Evolutionary conservation across 2,329 filamentous ascomycete genomes (phyloP).

Genomic region (Rutstroemia sydowiana): DNA sequence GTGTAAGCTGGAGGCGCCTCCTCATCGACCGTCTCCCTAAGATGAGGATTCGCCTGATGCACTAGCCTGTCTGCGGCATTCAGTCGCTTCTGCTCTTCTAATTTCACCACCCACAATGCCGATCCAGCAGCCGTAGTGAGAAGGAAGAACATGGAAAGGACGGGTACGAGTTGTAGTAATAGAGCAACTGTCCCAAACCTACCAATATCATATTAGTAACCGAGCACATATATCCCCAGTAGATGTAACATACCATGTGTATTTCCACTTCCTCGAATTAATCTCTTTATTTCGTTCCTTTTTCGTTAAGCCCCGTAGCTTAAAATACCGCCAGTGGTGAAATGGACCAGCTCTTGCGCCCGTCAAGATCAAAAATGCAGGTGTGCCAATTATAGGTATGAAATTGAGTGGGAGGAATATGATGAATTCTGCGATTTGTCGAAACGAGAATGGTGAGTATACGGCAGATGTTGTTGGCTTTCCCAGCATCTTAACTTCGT

Average conservation of each 20-base stretch:
- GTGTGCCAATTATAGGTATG: constrained; percentile 73
- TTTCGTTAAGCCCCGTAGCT: constrained; percentile 66
- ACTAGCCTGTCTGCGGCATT: constrained; percentile 14
- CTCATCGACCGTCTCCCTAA: constrained; percentile 13
- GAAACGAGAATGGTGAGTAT: constrained; percentile 82
- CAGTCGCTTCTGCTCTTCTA: constrained; percentile 50
- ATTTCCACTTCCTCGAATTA: constrained; percentile 64
- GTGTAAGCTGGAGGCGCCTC: constrained; percentile 24
- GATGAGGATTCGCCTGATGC: constrained; percentile 1
- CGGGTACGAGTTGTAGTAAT: constrained; percentile 77
- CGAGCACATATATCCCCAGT: not conserved
- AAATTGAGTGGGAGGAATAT: constrained; percentile 77
- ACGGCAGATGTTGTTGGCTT: constrained; percentile 69
- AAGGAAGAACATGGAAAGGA: constrained; percentile 90
- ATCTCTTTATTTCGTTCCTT: constrained; percentile 67
- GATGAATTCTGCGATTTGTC: constrained; percentile 84
- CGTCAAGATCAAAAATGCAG: constrained; percentile 80
- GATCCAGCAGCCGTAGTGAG: constrained; percentile 79
- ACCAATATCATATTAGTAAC: constrained; percentile 11
- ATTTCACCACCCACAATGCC: constrained; percentile 74
- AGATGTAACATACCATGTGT: constrained; percentile 65
- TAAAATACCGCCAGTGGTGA: constrained; percentile 85
- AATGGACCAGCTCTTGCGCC: constrained; percentile 83
- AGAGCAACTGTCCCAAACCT: constrained; percentile 81
- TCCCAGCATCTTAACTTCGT: constrained; percentile 72